Base-by-base conservation (phyloP, 1,284 basidiomycete species). In the Leccinum laetum region DNA sequence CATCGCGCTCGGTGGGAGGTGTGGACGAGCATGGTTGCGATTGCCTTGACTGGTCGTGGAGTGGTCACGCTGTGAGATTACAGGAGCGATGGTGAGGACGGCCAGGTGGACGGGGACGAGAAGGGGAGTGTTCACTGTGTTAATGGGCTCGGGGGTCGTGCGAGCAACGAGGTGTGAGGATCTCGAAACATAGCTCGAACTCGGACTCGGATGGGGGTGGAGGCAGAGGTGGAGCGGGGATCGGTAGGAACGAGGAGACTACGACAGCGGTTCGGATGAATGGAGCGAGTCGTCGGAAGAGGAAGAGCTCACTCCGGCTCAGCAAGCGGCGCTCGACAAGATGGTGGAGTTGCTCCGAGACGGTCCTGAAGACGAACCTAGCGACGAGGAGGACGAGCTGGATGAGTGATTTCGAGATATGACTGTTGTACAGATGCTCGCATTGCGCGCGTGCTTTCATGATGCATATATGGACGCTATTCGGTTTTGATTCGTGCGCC, bases 291-390 rank as follows among this genome's bases (percentile, higher is more conserved):
- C 69, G 2, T 76, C 69, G 1, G 80, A 80, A 18, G 81, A 76
- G 5, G 82, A 79, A 59, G 81, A 82, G 59, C 77, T 91, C 24
- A 81, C 84, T 57, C 83, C 83, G 5, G 81, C 80, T 26, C 79
- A 81, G 2, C 73, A 82, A 61, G 86, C 87, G 3, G 85, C 85
- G 0, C 80, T 91, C 64, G 83, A 90, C 21, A 84, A 84, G 29
- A 86, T 84, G 0, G 81, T 91, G 63, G 86, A 91, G 49, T 84
- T 86, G 79, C 81, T 90, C 5, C 80, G 84, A 66, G 79, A 78
- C 1, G 87, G 87, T 64, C 68, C 89, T 64, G 68, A 80, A 55
- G 82, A 79, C 5, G 78, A 72, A 58, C 67, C 69, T 66, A 79
- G 77, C 29, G 75, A 79, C 2, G 79, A 81, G 64, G 79, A 79